Base-by-base conservation (phyloP, 129 eudicot genomes). In the Deinandra increscens region DNA sequence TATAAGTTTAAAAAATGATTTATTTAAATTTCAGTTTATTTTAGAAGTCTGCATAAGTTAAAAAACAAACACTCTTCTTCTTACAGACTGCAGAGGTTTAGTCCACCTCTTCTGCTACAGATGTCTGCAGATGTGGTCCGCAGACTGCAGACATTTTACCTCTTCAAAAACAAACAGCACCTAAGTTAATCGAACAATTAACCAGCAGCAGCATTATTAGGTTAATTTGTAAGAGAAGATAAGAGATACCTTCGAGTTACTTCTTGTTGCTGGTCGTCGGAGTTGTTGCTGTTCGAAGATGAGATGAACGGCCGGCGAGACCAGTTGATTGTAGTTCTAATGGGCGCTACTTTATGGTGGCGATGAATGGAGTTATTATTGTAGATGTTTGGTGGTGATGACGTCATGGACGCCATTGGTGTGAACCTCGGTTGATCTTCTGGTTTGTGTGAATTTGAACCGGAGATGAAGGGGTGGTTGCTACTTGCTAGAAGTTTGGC, bases 351-450 rank as follows among this genome's bases (percentile, higher is more conserved):
- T 73, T 38, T 68, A 26, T 5, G 9, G 50, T 36, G 80, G 56
- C 18, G 69, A 49, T 23, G 18, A 17, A 18, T 68, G 55, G 73
- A 64, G 65, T 7, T 67, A 58, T n/a, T 46, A 66, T 68, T 73
- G 39, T 64, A 64, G 68, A 37, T 37, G 13, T 60, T 36, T 20
- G 79, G 59, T 34, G 84, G 42, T 56, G 81, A 44, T 34, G 76
- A 53, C 31, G 79, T 70, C 82, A 84, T 78, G 55, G 87, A 86
- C 72, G 83, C 83, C 88, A 88, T 83, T 81, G 63, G 8, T 48
- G 48, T 50, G 41, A 39, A 26, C 9, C 56, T 23, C 34, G 38
- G 55, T 42, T 41, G 71, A 45, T 63, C 20, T 17, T 20, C 17
- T 42, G 44, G 14, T 7, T 18, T 7, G 76, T 31, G 48, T 41